Percentiles rank a stretch among this genome's conserved stretches.
These are phyloP conservation scores for Aspergillus leporis DNA, from an alignment of 495 filamentous ascomycete species.

Conservation along the genomic window DNA sequence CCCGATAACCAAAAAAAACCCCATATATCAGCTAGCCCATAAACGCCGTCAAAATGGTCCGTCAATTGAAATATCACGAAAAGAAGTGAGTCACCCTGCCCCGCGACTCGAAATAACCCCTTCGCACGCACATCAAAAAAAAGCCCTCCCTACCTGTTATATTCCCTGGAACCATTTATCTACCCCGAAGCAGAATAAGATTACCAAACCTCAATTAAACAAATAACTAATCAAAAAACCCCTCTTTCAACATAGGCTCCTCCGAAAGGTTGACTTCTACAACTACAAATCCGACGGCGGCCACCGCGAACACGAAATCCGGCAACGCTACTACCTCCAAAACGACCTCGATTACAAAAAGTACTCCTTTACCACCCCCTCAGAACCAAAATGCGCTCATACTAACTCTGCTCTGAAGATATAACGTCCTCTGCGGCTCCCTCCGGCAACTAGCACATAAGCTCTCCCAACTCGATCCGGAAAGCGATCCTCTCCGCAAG, in stretches of 20 bases:
- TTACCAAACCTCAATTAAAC: slow-evolving; percentile 5
- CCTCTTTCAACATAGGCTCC: slow-evolving; percentile 45
- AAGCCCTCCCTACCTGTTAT: too few relatives aligned
- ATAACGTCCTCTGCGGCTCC: slow-evolving; percentile 79
- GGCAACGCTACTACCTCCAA: slow-evolving; percentile 84
- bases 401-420: not conserved
- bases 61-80: slow-evolving; percentile 92
- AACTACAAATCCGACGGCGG: slow-evolving; percentile 85
- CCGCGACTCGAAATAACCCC: not conserved
- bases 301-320: slow-evolving; percentile 78
- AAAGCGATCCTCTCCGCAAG: slow-evolving; percentile 70
- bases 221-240: slow-evolving; percentile 16
- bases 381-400: not conserved
- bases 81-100: slow-evolving; percentile 50
- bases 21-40: not conserved
- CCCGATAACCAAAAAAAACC: not conserved
- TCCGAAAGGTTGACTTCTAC: slow-evolving; percentile 93
- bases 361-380: slow-evolving; percentile 51
- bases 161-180: too few relatives aligned
- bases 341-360: slow-evolving; percentile 82
- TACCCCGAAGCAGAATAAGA: not conserved
- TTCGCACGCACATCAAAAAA: too few relatives aligned
- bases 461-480: slow-evolving; percentile 72
- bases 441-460: slow-evolving; percentile 86
- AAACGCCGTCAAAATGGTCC: slow-evolving; percentile 63